These are phyloP conservation scores for Kockovaella imperatae DNA, from an alignment of 768 basidiomycete genomes.

Conservation along the genomic window DNA sequence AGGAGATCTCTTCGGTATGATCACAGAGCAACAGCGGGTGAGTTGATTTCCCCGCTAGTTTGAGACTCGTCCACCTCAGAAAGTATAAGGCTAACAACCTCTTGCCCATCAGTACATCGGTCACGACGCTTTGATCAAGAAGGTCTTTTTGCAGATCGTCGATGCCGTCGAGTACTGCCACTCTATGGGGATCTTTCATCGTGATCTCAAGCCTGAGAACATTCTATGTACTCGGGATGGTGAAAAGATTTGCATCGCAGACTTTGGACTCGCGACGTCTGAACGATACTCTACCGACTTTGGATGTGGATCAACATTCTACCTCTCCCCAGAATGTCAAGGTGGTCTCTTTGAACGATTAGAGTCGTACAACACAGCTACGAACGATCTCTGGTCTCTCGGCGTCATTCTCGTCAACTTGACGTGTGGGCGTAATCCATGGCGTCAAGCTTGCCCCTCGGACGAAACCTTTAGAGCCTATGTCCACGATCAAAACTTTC, in stretches of 20 bases:
- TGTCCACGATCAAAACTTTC: constrained; percentile 58
- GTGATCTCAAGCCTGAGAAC: constrained; percentile 88
- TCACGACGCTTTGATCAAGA: constrained; percentile 72
- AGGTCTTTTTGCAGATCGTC: constrained; percentile 85
- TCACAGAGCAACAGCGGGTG: constrained; percentile 50
- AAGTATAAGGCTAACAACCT: constrained; percentile 24
- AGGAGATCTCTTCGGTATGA: constrained; percentile 88
- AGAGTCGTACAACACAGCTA: constrained; percentile 59
- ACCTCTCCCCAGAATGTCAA: constrained; percentile 75
- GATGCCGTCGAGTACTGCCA: constrained; percentile 93
- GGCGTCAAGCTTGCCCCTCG: constrained; percentile 57
- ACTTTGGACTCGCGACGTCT: constrained; percentile 88
- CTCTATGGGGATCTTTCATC: constrained; percentile 82
- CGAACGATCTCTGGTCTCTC: constrained; percentile 93
- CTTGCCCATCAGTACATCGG: constrained; percentile 66
- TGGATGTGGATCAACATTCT: constrained; percentile 93
- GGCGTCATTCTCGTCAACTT: constrained; percentile 72
- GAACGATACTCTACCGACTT: constrained; percentile 79
- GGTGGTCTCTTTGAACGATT: constrained; percentile 52
- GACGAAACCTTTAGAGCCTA: constrained; percentile 76
- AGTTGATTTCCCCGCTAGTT: constrained; percentile 14
- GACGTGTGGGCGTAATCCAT: constrained; percentile 67
- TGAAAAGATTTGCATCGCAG: constrained; percentile 71
- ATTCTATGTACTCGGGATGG: constrained; percentile 72
- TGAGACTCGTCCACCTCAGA: background rate